Conservation (phyloP, 2,329 filamentous ascomycete species). For the Pestalotiopsis sp. region DNA sequence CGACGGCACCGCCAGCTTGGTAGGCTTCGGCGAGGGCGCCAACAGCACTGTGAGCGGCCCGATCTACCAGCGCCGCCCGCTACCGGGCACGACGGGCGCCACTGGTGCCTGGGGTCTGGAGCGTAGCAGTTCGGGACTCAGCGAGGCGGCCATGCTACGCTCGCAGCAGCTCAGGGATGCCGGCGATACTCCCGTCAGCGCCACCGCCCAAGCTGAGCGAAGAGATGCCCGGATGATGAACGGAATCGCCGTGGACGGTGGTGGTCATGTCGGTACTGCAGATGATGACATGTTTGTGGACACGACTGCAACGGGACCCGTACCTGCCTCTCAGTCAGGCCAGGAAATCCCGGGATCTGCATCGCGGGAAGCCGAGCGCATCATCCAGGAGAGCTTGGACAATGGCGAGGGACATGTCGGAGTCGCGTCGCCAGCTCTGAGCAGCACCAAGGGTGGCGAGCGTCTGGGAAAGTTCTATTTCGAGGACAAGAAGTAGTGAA, state of each 20-base stretch:
- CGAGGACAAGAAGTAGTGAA: conserved; percentile 45
- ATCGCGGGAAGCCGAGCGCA: conserved; percentile 59
- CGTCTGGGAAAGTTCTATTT: conserved; percentile 61
- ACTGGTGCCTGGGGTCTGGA: conserved; percentile 43
- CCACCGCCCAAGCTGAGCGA: conserved; percentile 50
- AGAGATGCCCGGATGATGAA: conserved; percentile 67
- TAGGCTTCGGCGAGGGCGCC: conserved; percentile 91
- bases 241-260: conserved; percentile 60
- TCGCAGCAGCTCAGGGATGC: conserved; percentile 28
- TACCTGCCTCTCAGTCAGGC: conserved; percentile 40
- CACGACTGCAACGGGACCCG: conserved; percentile 60
- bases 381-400: conserved; percentile 61
- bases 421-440: conserved; percentile 33
- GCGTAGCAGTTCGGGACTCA: conserved; percentile 52
- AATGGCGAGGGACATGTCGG: conserved; percentile 44
- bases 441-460: conserved; percentile 44
- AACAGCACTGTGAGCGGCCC: conserved; percentile 82
- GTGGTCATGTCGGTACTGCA: conserved; percentile 33
- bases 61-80: conserved; percentile 59
- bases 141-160: conserved; percentile 39
- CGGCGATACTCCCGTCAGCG: conserved; percentile 44
- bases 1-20: conserved; percentile 78
- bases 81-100: conserved; percentile 36
- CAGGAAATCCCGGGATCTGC: conserved; percentile 32
- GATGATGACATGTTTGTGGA: conserved; percentile 61